These are phyloP conservation scores for Sporothrix variecibatus DNA, from an alignment of 2,329 filamentous ascomycete species.

Conservation along the genomic window DNA sequence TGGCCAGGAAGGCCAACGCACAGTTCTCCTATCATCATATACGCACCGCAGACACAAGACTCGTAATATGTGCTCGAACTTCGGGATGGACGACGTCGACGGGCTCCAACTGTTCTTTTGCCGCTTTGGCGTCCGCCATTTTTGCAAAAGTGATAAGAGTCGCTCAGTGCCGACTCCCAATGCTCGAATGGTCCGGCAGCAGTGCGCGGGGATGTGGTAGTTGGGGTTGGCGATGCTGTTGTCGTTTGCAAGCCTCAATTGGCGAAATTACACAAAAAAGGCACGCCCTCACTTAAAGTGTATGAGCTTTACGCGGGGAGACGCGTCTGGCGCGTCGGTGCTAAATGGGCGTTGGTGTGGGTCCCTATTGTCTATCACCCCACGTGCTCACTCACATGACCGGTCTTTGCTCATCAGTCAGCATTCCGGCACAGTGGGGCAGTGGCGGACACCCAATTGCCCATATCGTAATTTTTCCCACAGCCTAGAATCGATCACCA, in stretches of 20 bases:
- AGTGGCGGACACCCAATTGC: conserved; percentile 24
- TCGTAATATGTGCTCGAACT: conserved; percentile 90
- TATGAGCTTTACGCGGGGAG: conserved; percentile 21
- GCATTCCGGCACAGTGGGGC: not conserved
- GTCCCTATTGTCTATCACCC: not conserved
- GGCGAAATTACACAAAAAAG: not conserved
- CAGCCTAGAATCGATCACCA: conserved; percentile 27
- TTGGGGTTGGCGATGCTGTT: conserved; percentile 13
- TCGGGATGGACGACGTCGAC: conserved; percentile 79
- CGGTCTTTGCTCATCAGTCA: conserved; percentile 21
- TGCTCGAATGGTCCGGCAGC: not conserved
- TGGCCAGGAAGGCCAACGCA: not conserved
- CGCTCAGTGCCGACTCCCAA: not conserved
- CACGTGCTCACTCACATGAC: not conserved
- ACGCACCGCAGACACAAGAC: conserved; percentile 87
- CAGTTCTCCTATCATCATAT: too few species aligned
- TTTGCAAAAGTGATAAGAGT: conserved; percentile 30
- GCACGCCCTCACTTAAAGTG: not conserved
- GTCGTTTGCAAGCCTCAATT: not conserved
- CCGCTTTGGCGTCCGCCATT: conserved; percentile 53
- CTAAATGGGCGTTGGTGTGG: not conserved
- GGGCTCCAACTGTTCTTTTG: conserved; percentile 38
- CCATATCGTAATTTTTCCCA: conserved; percentile 26
- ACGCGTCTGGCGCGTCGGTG: conserved; percentile 26
- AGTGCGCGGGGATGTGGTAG: not conserved